Conservation (phyloP, 345 rosid species). For the Noccaea bulbosa region DNA sequence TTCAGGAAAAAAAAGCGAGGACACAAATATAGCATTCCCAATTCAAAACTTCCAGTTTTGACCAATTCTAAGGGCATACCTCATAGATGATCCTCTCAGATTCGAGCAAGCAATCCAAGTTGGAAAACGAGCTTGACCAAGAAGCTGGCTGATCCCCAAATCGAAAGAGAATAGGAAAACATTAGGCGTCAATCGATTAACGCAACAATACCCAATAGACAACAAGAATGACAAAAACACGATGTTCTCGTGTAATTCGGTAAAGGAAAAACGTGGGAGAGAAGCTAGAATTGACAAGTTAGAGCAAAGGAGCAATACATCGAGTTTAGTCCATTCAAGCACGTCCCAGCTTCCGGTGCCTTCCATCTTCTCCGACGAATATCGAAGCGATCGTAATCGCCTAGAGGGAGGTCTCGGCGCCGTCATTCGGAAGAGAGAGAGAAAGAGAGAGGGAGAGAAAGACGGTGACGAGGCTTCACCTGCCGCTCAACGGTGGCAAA, state of each 20-base stretch:
- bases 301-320: slow-evolving; percentile 44
- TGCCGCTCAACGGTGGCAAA: slow-evolving; percentile 40
- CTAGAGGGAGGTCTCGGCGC: slow-evolving; percentile 50
- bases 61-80: slow-evolving; percentile 49
- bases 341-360: slow-evolving; percentile 83
- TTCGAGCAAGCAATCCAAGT: slow-evolving; percentile 73
- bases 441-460: not conserved
- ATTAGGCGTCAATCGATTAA: slow-evolving; percentile 20
- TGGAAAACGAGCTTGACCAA: slow-evolving; percentile 54
- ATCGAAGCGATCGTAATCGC: slow-evolving; percentile 57
- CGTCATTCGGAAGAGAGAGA: slow-evolving; percentile 44
- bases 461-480: slow-evolving; percentile 17
- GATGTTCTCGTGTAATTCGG: slow-evolving; percentile 13
- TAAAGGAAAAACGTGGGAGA: not conserved
- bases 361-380: slow-evolving; percentile 70
- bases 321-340: slow-evolving; percentile 81
- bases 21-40: not conserved
- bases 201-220: slow-evolving; percentile 5
- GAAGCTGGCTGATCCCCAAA: slow-evolving; percentile 53
- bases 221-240: not conserved
- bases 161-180: slow-evolving; percentile 18
- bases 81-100: slow-evolving; percentile 63
- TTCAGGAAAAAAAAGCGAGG: not conserved
- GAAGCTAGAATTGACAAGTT: slow-evolving; percentile 35
- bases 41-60: slow-evolving; percentile 4